A percentile compares a stretch with the other conserved stretches of the same genome.
These are phyloP conservation scores for Aeminium ludgeri DNA, from an alignment of 495 filamentous ascomycete genomes.

Conservation along the genomic window DNA sequence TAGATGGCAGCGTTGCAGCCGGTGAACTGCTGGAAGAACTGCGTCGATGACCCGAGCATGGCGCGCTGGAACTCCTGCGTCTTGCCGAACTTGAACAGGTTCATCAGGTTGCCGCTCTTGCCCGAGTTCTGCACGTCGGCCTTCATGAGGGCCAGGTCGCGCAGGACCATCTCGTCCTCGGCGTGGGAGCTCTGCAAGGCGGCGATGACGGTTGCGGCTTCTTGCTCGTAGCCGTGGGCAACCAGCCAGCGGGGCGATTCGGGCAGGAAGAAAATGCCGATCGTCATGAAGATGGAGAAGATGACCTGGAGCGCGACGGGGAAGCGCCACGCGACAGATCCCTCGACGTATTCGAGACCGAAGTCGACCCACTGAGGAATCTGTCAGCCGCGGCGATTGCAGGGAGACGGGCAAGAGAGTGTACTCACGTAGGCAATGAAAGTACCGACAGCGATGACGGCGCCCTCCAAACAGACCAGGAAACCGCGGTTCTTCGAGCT, in stretches of 20 bases:
- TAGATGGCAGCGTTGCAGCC: constrained; percentile 57
- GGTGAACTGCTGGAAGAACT: no score
- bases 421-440: no score
- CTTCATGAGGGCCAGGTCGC: neutral
- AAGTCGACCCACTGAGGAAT: constrained; percentile 36
- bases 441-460: constrained; percentile 19
- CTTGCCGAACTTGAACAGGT: no score
- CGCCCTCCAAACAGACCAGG: neutral
- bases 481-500: neutral
- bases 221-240: constrained; percentile 23
- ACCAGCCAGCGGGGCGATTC: constrained; percentile 30
- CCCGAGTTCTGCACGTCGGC: neutral
- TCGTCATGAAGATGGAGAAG: constrained; percentile 23
- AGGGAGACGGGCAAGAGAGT: no score
- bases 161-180: neutral
- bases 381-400: no score
- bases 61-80: no score
- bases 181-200: neutral
- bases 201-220: constrained; percentile 25
- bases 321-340: constrained; percentile 29
- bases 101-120: neutral
- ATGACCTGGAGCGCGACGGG: constrained; percentile 31
- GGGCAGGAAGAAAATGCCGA: constrained; percentile 16
- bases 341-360: constrained; percentile 27
- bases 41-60: no score